Evolutionary conservation across 2,329 filamentous ascomycete species (phyloP), one percentile per base, ranked within the genome.

Genomic region (Trichophaea hybrida): DNA sequence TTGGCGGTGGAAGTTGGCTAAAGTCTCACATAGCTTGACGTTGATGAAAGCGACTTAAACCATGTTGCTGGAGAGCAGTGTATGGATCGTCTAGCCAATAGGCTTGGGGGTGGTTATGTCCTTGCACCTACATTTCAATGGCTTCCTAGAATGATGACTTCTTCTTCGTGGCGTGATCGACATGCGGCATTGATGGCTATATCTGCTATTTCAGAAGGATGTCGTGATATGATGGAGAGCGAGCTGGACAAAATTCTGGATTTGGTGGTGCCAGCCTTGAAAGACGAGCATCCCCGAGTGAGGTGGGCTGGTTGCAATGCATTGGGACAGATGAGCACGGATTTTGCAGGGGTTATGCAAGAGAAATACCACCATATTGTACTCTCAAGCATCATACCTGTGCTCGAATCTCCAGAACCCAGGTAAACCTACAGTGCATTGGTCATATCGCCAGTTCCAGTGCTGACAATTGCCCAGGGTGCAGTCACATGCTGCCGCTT

Each of bases 241-340:
- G 93, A 98, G 72, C 78, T 98, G 3, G 88, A 89, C 72, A 90
- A 96, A 70, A 91, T 98, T 24, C 78, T 98, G 52, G 88, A 94
- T 65, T 79, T 98, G 59, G 91, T 98, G n/a, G 82, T 96, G 54
- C 93, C 93, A 13, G 86, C 91, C 38, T 78, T 98, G 38, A 83
- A 85, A 68, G 91, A 98, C 70, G 80, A 86, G 43, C 93, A 98
- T 70, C 87, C 93, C 44, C 87, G 93, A 70, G 93, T 98, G 58
- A 85, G 91, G 69, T 98, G 94, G 84, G 93, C 93, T 56, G 93
- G 90, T 37, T 98, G 93, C 76, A 97, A 98, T 70, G 93, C 93
- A 46, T 80, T 98, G n/a, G 93, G 93, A 33, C 93, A 98, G 73
- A 98, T 98, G 93, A 97, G 91, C 75, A 98, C 93, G 35, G 93